Evolutionary conservation across 2,329 filamentous ascomycete genomes (phyloP), one percentile per base, ranked within the genome.

Genomic region (Sporothrix luriei): DNA sequence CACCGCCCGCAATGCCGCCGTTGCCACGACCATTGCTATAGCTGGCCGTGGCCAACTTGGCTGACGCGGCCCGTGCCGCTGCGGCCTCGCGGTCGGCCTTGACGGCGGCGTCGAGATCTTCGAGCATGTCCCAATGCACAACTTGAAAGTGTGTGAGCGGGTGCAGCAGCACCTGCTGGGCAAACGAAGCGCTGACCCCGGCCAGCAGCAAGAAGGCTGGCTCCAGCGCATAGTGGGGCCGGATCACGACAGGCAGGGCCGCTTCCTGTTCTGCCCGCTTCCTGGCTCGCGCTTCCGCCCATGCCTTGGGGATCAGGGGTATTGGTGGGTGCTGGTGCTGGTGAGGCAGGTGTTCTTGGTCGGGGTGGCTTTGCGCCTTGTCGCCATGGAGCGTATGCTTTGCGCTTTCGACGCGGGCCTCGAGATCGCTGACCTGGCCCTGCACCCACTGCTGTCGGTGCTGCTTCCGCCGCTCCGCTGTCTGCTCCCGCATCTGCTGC

Each of bases 151-250:
- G 87, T 1, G 85, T 87, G 14, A 93, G 79, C 0, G 91, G 91
- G 74, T 92, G 89, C n/a, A 91, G 84, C 7, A 93, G 80, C 1
- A 87, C 74, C 74, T 93, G 90, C 75, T 92, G 90, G 0, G 85
- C 79, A 11, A 93, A 82, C 0, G 89, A 91, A 1, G 90, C 91
- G 70, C 86, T 82, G 66, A 90, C 83, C 26, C 91, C 91, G 0
- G 90, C 91, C 0, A 90, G 77, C 3, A 92, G 81, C 4, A 94
- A 80, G 75, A 93, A 93, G 55, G 85, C 82, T 4, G 91, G 91
- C 76, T 93, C 91, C 33, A 93, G 84, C 69, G 90, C 84, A 76
- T 92, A 94, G 76, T 94, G 90, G 3, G 91, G 91, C 5, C 84
- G 84, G 71, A 94, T 92, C 16, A 90, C 79, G 16, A 73, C 5